Base-by-base conservation (phyloP, 768 basidiomycete genomes). In the Chlorophyllum brunneum region DNA sequence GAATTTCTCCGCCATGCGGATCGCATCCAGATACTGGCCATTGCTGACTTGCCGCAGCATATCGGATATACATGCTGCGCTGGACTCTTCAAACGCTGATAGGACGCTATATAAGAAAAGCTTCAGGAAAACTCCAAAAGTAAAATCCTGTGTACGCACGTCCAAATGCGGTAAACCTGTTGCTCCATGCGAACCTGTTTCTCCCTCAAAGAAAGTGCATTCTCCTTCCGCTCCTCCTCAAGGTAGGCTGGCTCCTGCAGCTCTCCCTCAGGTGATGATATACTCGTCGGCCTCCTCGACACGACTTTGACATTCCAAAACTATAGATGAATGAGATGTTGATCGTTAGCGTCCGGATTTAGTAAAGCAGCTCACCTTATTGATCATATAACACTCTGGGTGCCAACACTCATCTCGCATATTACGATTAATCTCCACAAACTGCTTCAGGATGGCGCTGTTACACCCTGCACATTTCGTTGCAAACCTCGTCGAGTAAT, bases 301-400 rank as follows among this genome's bases (percentile, higher is more conserved):
- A 82, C 84, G 4, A 92, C 85, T 68, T 98, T 97, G 66, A 98
- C 95, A 66, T 98, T 99, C 97, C 97, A 98, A 70, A 98, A 98
- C 93, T 97, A 65, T 37, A 20, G 18, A 46, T 42, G 41, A 34
- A 23, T 16, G 54, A 31, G 34, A 34, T 34, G 37, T 44, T 49
- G 31, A 22, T 16, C 36, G 26, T 30, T 29, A 31, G 20, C 34
- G 37, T 26, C n/a, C 18, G 13, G 29, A 23, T 18, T 6, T 42
- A 51, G 46, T 15, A 15, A 56, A 38, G 24, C 36, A 5, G 57
- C 80, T 51, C 57, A 95, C 95, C 79, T 98, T 98, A 71, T 98
- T 95, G 59, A 99, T 98, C 95, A 98, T 98, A 69, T 98, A 98
- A 68, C 97, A 99, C 69, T 99, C 97, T 49, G 97, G 97, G 78